Percentiles rank a stretch among this genome's conserved stretches.
Evolutionary conservation across 148 eudicot genomes (phyloP).

Genomic region (Agrostemma githago): DNA sequence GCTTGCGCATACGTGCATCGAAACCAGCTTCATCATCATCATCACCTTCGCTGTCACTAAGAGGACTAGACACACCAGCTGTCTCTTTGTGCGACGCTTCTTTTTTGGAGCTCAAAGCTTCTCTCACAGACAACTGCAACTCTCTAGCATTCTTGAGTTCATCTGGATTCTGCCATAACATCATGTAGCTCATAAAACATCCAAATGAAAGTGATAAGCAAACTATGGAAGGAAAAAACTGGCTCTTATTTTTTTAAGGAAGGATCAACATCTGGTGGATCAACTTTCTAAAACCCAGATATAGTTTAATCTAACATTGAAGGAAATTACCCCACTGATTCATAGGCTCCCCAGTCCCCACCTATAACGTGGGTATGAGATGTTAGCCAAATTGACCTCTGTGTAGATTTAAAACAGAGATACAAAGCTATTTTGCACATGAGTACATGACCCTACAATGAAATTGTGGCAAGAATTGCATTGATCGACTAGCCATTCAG

Average conservation of each 20-base stretch:
- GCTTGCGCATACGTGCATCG: slow-evolving; percentile 85
- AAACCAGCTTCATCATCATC: slow-evolving; percentile 65
- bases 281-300: background rate
- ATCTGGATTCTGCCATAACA: slow-evolving; percentile 42
- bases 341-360: background rate
- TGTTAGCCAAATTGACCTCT: background rate
- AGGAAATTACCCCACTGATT: background rate
- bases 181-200: slow-evolving; percentile 15
- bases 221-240: background rate
- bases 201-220: background rate
- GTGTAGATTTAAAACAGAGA: background rate
- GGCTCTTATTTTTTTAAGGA: background rate
- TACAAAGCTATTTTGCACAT: background rate
- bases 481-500: background rate
- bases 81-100: slow-evolving; percentile 42
- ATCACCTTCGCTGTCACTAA: slow-evolving; percentile 36
- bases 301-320: background rate
- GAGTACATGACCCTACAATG: no score
- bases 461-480: background rate
- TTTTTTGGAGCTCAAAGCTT: slow-evolving; percentile 62
- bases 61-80: slow-evolving; percentile 36
- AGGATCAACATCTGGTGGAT: slow-evolving; percentile 2
- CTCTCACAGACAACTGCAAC: slow-evolving; percentile 67
- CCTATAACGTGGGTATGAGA: background rate
- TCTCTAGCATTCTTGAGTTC: slow-evolving; percentile 46